Conservation (phyloP, 2,329 filamentous ascomycete species). For the Trichoderma cornu-damae region DNA sequence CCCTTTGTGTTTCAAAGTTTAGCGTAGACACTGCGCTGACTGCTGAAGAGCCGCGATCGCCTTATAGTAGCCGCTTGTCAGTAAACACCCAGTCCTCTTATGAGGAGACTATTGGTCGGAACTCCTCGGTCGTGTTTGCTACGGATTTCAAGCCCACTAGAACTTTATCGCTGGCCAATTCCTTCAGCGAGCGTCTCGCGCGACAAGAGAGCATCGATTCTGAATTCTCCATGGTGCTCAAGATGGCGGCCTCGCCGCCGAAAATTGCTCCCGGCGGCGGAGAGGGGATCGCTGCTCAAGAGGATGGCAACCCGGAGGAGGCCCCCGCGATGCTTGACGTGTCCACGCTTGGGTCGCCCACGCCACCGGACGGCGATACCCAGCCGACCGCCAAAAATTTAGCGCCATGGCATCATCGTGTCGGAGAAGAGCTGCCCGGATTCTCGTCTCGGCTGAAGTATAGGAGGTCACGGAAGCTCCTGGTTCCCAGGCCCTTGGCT, state of each 20-base stretch:
- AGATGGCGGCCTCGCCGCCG: not conserved
- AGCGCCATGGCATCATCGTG: constrained; percentile 48
- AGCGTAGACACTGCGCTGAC: constrained; percentile 29
- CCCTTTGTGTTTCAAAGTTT: constrained; percentile 28
- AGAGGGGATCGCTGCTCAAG: constrained; percentile 25
- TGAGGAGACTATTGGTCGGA: constrained; percentile 39
- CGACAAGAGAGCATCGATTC: not conserved
- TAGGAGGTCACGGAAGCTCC: constrained; percentile 45
- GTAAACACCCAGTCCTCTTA: constrained; percentile 19
- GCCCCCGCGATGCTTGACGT: constrained; percentile 44
- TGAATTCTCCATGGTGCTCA: constrained; percentile 7
- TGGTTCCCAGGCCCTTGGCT: constrained; percentile 52
- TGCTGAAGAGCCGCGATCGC: constrained; percentile 16
- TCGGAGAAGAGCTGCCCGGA: constrained; percentile 54
- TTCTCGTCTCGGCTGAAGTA: constrained; percentile 52
- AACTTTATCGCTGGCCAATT: not conserved
- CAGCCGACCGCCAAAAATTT: constrained; percentile 19
- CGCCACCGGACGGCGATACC: constrained; percentile 3
- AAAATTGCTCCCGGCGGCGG: not conserved
- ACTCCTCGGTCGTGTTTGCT: constrained; percentile 47
- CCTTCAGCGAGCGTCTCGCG: constrained; percentile 20
- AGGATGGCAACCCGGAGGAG: constrained; percentile 24
- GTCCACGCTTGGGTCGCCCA: constrained; percentile 19
- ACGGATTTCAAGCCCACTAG: not conserved
- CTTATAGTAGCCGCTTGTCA: constrained; percentile 2